These are phyloP conservation scores for Botrytis elliptica DNA, from an alignment of 2,329 filamentous ascomycete species.

Conservation along the genomic window DNA sequence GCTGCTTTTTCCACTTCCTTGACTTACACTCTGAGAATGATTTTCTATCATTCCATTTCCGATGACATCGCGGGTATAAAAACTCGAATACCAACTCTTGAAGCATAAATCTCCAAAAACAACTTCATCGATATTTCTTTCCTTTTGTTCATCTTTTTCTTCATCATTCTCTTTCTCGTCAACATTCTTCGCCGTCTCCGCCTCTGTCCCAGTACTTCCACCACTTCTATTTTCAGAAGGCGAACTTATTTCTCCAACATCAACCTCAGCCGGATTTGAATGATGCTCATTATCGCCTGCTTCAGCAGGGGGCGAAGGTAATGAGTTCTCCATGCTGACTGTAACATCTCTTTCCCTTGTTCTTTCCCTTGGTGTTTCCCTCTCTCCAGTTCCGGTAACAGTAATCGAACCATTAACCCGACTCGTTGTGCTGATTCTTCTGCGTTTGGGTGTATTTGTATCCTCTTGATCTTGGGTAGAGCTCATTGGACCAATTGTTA, in stretches of 20 bases:
- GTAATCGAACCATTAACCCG: neutral
- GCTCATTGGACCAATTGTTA: neutral
- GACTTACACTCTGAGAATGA: neutral
- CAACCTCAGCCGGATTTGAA: neutral
- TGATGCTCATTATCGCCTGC: neutral
- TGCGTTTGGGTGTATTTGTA: neutral
- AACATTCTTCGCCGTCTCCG: neutral
- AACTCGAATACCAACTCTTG: constrained; percentile 89
- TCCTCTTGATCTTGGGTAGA: neutral
- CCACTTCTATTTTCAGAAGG: neutral
- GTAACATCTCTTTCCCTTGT: constrained; percentile 3
- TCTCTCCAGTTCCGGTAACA: neutral
- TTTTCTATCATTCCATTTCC: constrained; percentile 44
- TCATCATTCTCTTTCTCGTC: neutral
- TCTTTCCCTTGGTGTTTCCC: neutral
- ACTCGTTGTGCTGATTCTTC: neutral
- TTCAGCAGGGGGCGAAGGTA: constrained; percentile 6
- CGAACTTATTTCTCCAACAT: neutral
- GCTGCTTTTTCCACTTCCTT: constrained; percentile 11
- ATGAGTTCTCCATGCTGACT: constrained; percentile 6
- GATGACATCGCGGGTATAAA: constrained; percentile 73
- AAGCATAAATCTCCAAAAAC: constrained; percentile 82
- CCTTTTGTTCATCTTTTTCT: constrained; percentile 34
- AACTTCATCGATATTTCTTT: constrained; percentile 83
- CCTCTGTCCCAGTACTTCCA: neutral